Base-by-base conservation (phyloP, 257 asterid species). In the Solanum piurae region DNA sequence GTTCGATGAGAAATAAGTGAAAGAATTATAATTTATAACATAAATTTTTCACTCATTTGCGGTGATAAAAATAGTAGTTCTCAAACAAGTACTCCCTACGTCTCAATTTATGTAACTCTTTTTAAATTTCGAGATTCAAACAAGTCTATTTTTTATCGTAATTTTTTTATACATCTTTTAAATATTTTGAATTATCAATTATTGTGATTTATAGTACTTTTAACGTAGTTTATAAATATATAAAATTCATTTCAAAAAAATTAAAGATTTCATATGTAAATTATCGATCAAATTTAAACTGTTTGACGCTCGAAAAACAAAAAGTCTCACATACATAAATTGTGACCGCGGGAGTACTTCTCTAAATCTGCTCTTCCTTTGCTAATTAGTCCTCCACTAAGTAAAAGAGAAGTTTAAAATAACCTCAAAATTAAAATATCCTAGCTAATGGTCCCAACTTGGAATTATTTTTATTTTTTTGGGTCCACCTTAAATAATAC, bases 271-370 rank as follows among this genome's bases (percentile, higher is more conserved):
- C 4, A 52, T 18, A 9, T 18, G 0, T 52, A 52, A 52, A 52
- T 52, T 16, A 0, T 3, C 3, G 1, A 0, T 6, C 4, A 52
- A 52, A 52, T 0, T 52, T 52, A 52, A 52, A 52, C 0, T 16
- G 0, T 52, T 52, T 52, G n/a, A 18, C 4, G 16, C 4, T 18
- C 1, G 0, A 52, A 52, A 52, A 52, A 52, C 0, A 0, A 52
- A 52, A 52, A 16, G 9, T 52, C 0, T 4, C 21, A 29, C 29
- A 29, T 29, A 14, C 60, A 4, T 14, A 14, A 49, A 49, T 49
- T 49, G 1, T 16, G n/a, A 18, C n/a, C 0, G 9, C 18, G 1
- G 9, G 3, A 16, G 23, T 52, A 52, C 62, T 52, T 52, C 12
- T 23, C 58, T 23, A 37, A 36, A 37, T 75, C 5, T 37, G 33